Percentiles rank a stretch among this genome's conserved stretches.
Conservation (phyloP, 2,329 filamentous ascomycete species). For the Pseudopithomyces chartarum region DNA sequence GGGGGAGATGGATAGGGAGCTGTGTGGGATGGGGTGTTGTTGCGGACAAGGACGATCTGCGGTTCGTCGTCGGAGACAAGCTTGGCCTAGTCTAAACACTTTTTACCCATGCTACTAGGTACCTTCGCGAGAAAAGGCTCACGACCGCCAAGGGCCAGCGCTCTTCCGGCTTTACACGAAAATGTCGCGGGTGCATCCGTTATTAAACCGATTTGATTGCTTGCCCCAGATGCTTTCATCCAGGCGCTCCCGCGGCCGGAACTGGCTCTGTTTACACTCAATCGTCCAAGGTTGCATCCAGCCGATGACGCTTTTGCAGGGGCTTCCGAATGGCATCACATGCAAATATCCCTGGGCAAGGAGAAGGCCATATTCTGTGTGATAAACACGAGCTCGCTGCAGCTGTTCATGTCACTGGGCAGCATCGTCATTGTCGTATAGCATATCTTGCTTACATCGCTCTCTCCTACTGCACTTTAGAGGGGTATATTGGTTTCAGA, state of each 20-base stretch:
- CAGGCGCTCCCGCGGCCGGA: not conserved
- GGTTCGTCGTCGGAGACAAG: slow-evolving; percentile 14
- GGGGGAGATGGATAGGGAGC: slow-evolving; percentile 12
- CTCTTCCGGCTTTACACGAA: slow-evolving; percentile 5
- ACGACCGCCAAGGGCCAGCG: slow-evolving; percentile 7
- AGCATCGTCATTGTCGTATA: too few relatives aligned
- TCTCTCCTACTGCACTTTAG: too few relatives aligned
- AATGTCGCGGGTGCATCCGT: slow-evolving; percentile 3
- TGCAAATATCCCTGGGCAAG: too few relatives aligned
- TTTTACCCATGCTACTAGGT: not conserved
- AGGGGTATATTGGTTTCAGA: too few relatives aligned
- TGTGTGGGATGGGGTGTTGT: slow-evolving; percentile 13
- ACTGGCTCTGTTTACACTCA: too few relatives aligned
- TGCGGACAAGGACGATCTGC: slow-evolving; percentile 16
- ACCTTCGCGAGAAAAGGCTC: not conserved
- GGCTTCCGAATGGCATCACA: too few relatives aligned
- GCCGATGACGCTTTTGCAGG: too few relatives aligned
- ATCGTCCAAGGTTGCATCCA: too few relatives aligned
- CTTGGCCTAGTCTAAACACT: slow-evolving; percentile 22
- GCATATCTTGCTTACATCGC: too few relatives aligned
- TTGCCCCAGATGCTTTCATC: not conserved
- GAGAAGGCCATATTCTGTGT: too few relatives aligned
- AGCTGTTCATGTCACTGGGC: too few relatives aligned
- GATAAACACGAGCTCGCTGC: too few relatives aligned
- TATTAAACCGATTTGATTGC: not conserved